Conservation (phyloP, 2,329 filamentous ascomycete species). For the Aureobasidium sp. region DNA sequence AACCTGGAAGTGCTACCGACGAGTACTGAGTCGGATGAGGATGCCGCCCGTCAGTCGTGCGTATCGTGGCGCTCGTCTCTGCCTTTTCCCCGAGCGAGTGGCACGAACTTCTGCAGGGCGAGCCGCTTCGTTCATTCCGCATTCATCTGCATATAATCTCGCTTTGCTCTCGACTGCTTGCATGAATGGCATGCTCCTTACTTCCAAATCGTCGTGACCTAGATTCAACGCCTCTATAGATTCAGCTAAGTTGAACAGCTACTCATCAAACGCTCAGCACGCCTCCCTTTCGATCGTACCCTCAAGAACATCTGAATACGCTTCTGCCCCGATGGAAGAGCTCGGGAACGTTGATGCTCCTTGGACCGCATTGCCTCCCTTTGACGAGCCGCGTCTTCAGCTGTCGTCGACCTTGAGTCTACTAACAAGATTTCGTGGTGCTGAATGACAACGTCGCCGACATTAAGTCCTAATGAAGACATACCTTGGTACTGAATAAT, state of each 20-base stretch:
- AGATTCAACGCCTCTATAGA: neutral
- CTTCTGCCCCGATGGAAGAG: neutral
- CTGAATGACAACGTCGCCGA: too few species aligned
- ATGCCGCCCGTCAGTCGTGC: neutral
- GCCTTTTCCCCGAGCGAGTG: neutral
- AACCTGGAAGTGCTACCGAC: neutral
- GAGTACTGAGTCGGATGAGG: neutral
- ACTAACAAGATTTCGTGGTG: too few species aligned
- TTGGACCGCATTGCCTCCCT: too few species aligned
- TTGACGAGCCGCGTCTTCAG: too few species aligned
- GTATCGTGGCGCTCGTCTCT: neutral
- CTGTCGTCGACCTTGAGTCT: too few species aligned
- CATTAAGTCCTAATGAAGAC: too few species aligned
- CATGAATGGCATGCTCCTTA: neutral
- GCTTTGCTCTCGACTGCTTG: neutral
- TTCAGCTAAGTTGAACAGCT: neutral
- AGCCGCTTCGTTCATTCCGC: neutral
- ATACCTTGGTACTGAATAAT: too few species aligned
- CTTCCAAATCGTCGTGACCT: neutral
- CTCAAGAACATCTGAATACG: neutral
- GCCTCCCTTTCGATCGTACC: too few species aligned
- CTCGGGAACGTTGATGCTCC: neutral
- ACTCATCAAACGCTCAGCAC: neutral
- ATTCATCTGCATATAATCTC: neutral
- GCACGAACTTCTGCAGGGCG: neutral